These are phyloP conservation scores for Peniophora sp. DNA, from an alignment of 1,284 basidiomycete genomes.

Conservation along the genomic window DNA sequence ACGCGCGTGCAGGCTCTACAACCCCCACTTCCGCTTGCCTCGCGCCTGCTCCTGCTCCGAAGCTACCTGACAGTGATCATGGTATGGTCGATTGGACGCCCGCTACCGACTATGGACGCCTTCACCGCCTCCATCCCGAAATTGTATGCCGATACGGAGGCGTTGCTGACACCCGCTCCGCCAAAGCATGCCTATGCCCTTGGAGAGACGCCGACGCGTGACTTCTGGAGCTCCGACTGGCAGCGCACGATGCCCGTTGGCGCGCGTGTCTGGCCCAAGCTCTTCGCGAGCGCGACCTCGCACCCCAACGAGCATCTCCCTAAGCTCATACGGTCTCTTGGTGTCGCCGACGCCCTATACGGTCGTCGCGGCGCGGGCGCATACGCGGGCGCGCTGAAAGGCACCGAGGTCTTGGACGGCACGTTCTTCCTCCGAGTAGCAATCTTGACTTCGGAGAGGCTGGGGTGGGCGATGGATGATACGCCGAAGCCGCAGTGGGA, in stretches of 20 bases:
- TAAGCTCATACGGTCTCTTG: constrained; percentile 52
- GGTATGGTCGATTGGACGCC: constrained; percentile 29
- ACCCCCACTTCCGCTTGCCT: constrained; percentile 18
- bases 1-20: constrained; percentile 6
- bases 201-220: constrained; percentile 11
- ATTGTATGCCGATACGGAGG: constrained; percentile 22
- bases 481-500: constrained; percentile 1
- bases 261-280: constrained; percentile 48
- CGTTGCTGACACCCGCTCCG: constrained; percentile 11
- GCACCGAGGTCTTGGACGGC: constrained; percentile 29
- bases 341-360: constrained; percentile 41
- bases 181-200: constrained; percentile 18
- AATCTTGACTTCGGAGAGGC: constrained; percentile 3
- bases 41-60: constrained; percentile 24
- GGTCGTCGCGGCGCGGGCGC: constrained; percentile 31
- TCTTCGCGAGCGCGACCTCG: constrained; percentile 39
- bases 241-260: constrained; percentile 19
- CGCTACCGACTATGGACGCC: constrained; percentile 21
- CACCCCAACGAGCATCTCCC: constrained; percentile 58
- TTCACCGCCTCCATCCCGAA: constrained; percentile 19
- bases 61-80: constrained; percentile 29
- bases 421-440: constrained; percentile 7
- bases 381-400: constrained; percentile 22
- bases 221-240: constrained; percentile 27
- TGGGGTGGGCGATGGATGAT: constrained; percentile 6